Base-by-base conservation (phyloP, 2,329 filamentous ascomycete species). In the Pseudopyrenochaeta lycopersici region DNA sequence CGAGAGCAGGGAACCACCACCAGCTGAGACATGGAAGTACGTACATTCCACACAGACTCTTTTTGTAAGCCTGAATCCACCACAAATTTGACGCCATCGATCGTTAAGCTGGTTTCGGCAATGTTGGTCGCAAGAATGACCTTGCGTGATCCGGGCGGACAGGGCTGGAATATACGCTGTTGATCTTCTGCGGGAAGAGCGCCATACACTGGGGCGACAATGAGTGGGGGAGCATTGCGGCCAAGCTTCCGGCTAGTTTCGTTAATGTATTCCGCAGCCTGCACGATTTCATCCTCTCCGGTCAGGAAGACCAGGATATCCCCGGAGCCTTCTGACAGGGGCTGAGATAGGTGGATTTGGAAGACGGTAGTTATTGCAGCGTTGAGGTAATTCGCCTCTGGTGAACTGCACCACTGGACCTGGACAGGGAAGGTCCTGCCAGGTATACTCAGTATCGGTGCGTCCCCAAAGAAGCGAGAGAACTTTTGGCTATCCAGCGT, bases 41-140 rank as follows among this genome's bases (percentile, higher is more conserved):
- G 87, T 0, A 93, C 90, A 58, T 97, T 96, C 78, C 94, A 98
- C 1, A 93, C 85, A 64, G 97, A 97, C 71, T 98, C 92, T 75
- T 99, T 99, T 58, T 95, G 92, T 61, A 96, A 96, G 0, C 95
- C 95, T 0, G 91, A 91, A 65, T 99, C 95, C 54, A 98, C 96
- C 31, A 98, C 95, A 72, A 96, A 97, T 7, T 94, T 90, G 54
- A 98, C 96, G 14, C 93, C 94, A 72, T 98, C 93, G 52, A 99
- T 97, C 0, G 95, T 99, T 69, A 99, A 79, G 80, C 88, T 92
- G 0, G 95, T 99, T 75, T 99, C 95, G 2, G 95, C 95, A 74
- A 99, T 98, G 71, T 99, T 99, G 2, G 95, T 98, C 0, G 94
- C 92, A 32, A 98, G 79, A 0, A 99, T 92, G 0, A 98, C 92